phyloP scores from a whole-genome alignment of 805 yeast genomes.

The Candida succiphila region DNA sequence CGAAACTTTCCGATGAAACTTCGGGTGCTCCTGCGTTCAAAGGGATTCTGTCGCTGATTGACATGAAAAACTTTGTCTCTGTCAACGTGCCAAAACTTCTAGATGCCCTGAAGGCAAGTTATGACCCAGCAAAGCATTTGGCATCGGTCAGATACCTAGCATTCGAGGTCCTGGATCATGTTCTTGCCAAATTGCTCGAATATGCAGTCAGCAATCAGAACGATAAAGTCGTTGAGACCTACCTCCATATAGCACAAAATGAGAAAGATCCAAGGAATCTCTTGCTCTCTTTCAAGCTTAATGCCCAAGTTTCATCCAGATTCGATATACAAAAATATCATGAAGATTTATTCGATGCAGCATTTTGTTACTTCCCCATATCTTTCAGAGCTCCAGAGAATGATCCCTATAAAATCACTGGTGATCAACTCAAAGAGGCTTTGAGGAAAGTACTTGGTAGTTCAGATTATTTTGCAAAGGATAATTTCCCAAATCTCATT shows the following conservation, averaged over 20 bases:
- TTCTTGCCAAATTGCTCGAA: constrained; percentile 21
- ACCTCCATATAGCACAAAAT: constrained; percentile 63
- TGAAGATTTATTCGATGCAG: constrained; percentile 74
- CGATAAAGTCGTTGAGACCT: constrained; percentile 42
- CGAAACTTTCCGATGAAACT: constrained; percentile 57
- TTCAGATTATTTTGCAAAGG: constrained; percentile 54
- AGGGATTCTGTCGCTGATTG: constrained; percentile 43
- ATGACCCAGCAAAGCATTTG: constrained; percentile 46
- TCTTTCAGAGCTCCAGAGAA: constrained; percentile 88
- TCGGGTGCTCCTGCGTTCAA: constrained; percentile 40
- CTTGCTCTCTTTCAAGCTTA: constrained; percentile 54
- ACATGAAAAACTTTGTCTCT: constrained; percentile 38
- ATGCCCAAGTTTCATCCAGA: constrained; percentile 31
- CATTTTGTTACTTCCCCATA: constrained; percentile 94
- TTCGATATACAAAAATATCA: constrained; percentile 32
- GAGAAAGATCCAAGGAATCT: constrained; percentile 94
- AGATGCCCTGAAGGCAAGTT: constrained; percentile 24
- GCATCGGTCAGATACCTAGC: constrained; percentile 55
- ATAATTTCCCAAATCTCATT: constrained; percentile 65
- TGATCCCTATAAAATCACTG: constrained; percentile 78
- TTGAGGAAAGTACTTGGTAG: constrained; percentile 57
- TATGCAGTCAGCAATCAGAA: constrained; percentile 15
- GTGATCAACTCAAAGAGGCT: constrained; percentile 54
- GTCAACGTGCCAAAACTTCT: constrained; percentile 29
- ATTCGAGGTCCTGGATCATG: constrained; percentile 36